Base-by-base conservation (phyloP, 2,329 filamentous ascomycete genomes). In the Hypoxylon sp. region DNA sequence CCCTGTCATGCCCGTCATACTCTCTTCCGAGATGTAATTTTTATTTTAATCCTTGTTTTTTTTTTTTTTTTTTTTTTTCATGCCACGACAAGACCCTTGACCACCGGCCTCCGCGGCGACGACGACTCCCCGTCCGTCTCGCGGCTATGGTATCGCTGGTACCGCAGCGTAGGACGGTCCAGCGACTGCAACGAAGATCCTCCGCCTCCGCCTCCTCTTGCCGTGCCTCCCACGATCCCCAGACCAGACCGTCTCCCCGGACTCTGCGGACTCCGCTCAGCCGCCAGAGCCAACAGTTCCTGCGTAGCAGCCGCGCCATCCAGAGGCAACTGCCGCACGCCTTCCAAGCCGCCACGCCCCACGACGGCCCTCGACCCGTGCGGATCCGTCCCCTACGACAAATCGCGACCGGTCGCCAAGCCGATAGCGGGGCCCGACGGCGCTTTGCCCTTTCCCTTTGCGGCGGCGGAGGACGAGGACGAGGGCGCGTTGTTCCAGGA, bases 401-500 rank as follows among this genome's bases (percentile, higher is more conserved):
- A 63, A 62, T 90, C 86, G 70, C 91, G 88, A 66, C 90, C 89
- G 24, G 84, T 83, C 29, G 85, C 83, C 75, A 84, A 79, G 67
- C 81, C 85, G 13, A 83, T 80, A 62, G 79, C 76, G 26, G 82
- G 79, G 37, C 81, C 81, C 9, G 77, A 77, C 14, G 77, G 76
- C 14, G 80, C 75, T 75, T 84, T 84, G 68, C 80, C 81, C 73
- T 80, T 81, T 47, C 77, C 74, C 61, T 78, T 78, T 52, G 74
- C 76, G n/a, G 73, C 73, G 2, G 75, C 67, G 19, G 19, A 22
- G 19, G 19, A 22, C 19, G 19, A 22, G 5, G 78, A 77, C 5
- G 81, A 77, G 1, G 86, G 85, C 0, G 82, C 83, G 65, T 89
- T 88, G 80, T 98, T 98, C 96, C 96, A 99, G 24, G 93, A 96